phyloP scores from a whole-genome alignment of 495 filamentous ascomycete genomes.

The Glarea lozoyensis region DNA sequence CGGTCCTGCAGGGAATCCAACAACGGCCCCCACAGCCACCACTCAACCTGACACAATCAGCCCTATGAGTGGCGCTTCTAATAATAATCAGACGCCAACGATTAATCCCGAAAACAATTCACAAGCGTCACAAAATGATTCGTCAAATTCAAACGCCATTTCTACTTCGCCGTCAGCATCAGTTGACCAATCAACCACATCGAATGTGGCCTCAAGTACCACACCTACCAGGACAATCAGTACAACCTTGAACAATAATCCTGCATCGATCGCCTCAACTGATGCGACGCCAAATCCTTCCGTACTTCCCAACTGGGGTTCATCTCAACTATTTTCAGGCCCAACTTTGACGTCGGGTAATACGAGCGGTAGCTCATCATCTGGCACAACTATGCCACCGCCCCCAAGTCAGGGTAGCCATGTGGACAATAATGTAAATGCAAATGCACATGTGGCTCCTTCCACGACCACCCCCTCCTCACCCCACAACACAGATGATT shows the following conservation, averaged over 20 bases:
- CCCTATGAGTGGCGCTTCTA: slow-evolving; percentile 17
- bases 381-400: neutral
- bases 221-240: slow-evolving; percentile 11
- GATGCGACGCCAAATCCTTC: slow-evolving; percentile 7
- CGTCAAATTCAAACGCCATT: slow-evolving; percentile 14
- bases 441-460: neutral
- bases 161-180: slow-evolving; percentile 15
- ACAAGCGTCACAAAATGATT: slow-evolving; percentile 19
- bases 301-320: slow-evolving; percentile 12
- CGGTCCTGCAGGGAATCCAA: slow-evolving; percentile 12
- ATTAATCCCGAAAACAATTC: slow-evolving; percentile 10
- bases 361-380: slow-evolving; percentile 1
- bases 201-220: slow-evolving; percentile 3
- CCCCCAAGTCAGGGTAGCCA: neutral
- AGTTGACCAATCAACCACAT: slow-evolving; percentile 9
- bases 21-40: slow-evolving; percentile 19
- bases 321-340: slow-evolving; percentile 16
- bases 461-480: neutral
- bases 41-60: slow-evolving; percentile 9
- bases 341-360: slow-evolving; percentile 1
- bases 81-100: slow-evolving; percentile 17
- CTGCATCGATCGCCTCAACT: slow-evolving; percentile 1
- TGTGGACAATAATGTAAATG: neutral
- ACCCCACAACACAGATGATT: neutral
- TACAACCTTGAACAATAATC: slow-evolving; percentile 6